phyloP scores from a whole-genome alignment of 192 early-diverging fungal species.

The Dimargaris cristalligena region DNA sequence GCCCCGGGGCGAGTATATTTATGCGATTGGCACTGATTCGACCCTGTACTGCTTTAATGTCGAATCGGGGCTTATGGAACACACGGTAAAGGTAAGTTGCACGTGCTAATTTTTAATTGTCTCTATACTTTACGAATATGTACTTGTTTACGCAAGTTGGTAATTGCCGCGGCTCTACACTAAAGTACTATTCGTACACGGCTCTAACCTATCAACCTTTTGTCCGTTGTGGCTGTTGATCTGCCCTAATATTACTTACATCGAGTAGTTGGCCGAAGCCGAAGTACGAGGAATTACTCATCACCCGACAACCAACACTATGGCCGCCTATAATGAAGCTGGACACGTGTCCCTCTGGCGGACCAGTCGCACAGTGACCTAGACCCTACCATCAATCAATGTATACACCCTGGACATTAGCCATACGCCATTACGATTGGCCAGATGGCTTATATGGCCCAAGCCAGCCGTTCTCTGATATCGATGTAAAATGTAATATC shows the following conservation, averaged over 20 bases:
- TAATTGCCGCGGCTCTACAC: not conserved
- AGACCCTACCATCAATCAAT: no score
- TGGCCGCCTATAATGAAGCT: conserved; percentile 47
- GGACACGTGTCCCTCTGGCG: conserved; percentile 43
- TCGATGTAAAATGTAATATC: no score
- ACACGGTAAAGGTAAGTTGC: conserved; percentile 24
- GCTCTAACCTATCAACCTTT: conserved; percentile 2
- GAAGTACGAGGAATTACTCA: conserved; percentile 62
- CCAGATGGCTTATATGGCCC: no score
- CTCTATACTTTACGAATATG: not conserved
- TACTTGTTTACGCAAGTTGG: not conserved
- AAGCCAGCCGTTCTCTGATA: no score
- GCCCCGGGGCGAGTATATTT: conserved; percentile 66
- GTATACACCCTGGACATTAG: no score
- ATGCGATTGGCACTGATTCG: conserved; percentile 56
- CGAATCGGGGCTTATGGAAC: conserved; percentile 34
- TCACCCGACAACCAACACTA: conserved; percentile 74
- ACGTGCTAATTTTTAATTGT: not conserved
- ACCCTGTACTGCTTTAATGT: conserved; percentile 48
- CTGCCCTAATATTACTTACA: conserved; percentile 11
- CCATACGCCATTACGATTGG: no score
- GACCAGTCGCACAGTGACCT: no score
- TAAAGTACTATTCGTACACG: not conserved
- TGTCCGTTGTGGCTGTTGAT: not conserved
- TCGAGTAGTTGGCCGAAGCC: conserved; percentile 30